A percentile compares a stretch with the other conserved stretches of the same genome.
Conservation (phyloP, 1,139 yeast genomes). For the Eremothecium gossypii region DNA sequence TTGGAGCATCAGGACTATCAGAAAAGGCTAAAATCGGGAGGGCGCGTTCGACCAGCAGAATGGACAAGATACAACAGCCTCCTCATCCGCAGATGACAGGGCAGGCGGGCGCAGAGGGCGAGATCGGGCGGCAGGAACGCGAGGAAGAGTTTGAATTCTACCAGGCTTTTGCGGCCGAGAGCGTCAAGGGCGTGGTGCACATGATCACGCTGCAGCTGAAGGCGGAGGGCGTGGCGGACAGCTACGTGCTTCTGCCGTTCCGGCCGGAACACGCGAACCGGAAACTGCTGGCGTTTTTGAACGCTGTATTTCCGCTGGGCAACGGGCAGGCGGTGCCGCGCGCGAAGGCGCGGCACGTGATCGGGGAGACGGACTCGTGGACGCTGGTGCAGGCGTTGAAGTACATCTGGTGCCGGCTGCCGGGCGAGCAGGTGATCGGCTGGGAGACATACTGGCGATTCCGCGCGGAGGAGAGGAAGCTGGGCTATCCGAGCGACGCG, state of each 20-base stretch:
- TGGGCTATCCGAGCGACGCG: conserved; percentile 59
- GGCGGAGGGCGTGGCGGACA: conserved; percentile 41
- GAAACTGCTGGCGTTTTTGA: conserved; percentile 45
- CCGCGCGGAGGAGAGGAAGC: conserved; percentile 53
- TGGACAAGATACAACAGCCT: no score
- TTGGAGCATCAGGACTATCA: no score
- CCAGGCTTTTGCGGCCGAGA: conserved; percentile 52
- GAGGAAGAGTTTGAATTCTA: conserved; percentile 32
- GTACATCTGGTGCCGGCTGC: conserved; percentile 79
- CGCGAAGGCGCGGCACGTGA: conserved; percentile 32
- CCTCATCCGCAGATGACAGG: no score
- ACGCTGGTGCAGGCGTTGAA: conserved; percentile 67
- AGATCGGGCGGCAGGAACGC: conserved; percentile 6
- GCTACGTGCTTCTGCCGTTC: conserved; percentile 60
- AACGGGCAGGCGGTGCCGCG: conserved; percentile 36
- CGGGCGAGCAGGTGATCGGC: conserved; percentile 71
- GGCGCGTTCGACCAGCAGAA: no score
- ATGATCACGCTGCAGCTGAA: conserved; percentile 58
- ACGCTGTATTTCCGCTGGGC: conserved; percentile 40
- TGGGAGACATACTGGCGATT: conserved; percentile 77
- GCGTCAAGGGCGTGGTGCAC: conserved; percentile 56
- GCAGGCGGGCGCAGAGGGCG: no score
- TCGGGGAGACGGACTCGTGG: conserved; percentile 47
- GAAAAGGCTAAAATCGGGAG: no score
- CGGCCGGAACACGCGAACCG: conserved; percentile 55